Evolutionary conservation across 2,329 filamentous ascomycete species (phyloP).

Genomic region (Hymenotorrendiella dingleyae): DNA sequence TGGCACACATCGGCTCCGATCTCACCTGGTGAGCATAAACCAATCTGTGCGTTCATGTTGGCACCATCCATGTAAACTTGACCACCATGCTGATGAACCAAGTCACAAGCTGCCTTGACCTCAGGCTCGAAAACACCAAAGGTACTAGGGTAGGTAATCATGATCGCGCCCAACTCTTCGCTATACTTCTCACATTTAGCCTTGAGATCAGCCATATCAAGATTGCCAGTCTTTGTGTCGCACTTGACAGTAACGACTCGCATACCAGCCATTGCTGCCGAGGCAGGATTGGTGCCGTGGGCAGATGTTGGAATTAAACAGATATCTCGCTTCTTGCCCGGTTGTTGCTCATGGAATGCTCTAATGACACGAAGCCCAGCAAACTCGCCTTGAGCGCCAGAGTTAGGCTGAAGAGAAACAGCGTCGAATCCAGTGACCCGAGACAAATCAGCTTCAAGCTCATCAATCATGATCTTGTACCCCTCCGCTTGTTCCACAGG

Average conservation of each 20-base stretch:
- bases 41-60: constrained; percentile 98
- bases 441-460: constrained; percentile 69
- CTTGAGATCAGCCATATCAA: constrained; percentile 80
- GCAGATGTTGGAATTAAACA: constrained; percentile 93
- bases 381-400: constrained; percentile 92
- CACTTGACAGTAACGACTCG: constrained; percentile 90
- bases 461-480: constrained; percentile 63
- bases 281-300: constrained; percentile 93
- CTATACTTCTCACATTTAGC: constrained; percentile 85
- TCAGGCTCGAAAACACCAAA: constrained; percentile 92
- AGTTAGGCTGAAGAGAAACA: constrained; percentile 91
- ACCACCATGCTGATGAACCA: constrained; percentile 82
- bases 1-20: constrained; percentile 97
- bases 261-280: constrained; percentile 94
- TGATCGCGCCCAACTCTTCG: constrained; percentile 82
- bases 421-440: constrained; percentile 85
- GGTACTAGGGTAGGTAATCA: constrained; percentile 95
- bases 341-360: constrained; percentile 69
- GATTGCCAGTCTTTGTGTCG: constrained; percentile 77
- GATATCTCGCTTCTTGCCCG: constrained; percentile 71
- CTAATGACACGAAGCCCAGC: constrained; percentile 83
- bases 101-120: constrained; percentile 76
- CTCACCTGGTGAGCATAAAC: constrained; percentile 87
- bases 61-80: constrained; percentile 99
- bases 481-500: constrained; percentile 58